Evolutionary conservation across 2,329 filamentous ascomycete genomes (phyloP), one percentile per base, ranked within the genome.

Genomic region (Orbilia oligospora): DNA sequence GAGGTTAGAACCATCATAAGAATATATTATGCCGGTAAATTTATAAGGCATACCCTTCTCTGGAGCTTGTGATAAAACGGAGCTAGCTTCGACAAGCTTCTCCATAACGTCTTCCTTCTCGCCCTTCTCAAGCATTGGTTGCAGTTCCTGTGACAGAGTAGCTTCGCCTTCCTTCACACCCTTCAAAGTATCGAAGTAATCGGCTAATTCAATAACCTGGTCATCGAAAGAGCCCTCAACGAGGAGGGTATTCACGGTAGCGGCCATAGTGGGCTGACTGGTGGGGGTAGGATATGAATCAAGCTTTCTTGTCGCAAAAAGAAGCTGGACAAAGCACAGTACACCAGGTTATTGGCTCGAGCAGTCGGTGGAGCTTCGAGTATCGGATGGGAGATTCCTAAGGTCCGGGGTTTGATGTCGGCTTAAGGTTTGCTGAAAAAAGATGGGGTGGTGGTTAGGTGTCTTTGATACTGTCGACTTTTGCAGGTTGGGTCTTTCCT

Each of bases 201-300:
- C 92, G 85, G 95, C 94, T 88, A 99, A 92, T 87, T 99, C 96
- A 86, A 93, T 91, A 83, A 82, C 81, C 69, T 82, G 81, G 80
- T 82, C 96, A 85, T 94, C 91, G 85, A 97, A 97, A 83, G 90
- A 90, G 85, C 96, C 96, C 88, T 99, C 96, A 86, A 99, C 89
- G 84, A 91, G 91, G 84, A 91, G 81, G 69, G 80, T 82, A 41
- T 82, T 82, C 63, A 81, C 80, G 33, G 81, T 72, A 36, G 78
- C 71, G 56, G 81, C 81, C 81, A 82, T 88, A 82, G 24, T 71
- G 73, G 73, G 73, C 56, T 68, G 53, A 63, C 68, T 63, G 72
- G 65, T 58, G 69, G 56, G 22, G 38, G 38, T 41, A 41, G 38
- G 38, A 41, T 41, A 9, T 3, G 38, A 41, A 41, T 3, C 38